Base-by-base conservation (phyloP, 495 filamentous ascomycete genomes). In the Xeromyces bisporus region DNA sequence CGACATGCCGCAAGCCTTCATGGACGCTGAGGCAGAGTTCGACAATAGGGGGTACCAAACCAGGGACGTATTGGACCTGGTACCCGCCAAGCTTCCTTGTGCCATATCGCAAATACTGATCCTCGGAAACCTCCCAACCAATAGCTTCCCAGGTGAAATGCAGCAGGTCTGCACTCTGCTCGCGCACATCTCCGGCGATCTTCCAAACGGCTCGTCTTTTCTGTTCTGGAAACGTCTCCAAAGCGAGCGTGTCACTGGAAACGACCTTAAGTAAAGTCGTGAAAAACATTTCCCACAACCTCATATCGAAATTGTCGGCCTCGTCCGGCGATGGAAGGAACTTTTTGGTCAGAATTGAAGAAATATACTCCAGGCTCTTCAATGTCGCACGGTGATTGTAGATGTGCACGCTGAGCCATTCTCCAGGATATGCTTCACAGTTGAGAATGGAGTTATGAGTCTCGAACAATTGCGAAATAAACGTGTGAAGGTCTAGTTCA, bases 171-270 rank as follows among this genome's bases (percentile, higher is more conserved):
- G 89, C 87, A 26, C 89, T 91, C 41, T 83, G 68, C 48, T 96
- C 84, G 32, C 89, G 66, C 30, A 99, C 83, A 62, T 99, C 89
- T 13, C 89, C 91, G 16, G 85, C 91, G 44, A 99, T 93, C 60
- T 96, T 96, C 89, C 91, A 96, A 9, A 96, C 86, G 2, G 87
- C 86, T 15, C 89, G 62, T 23, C 91, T 63, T 51, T 94, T 96
- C 55, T 99, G 89, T 53, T 96, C 91, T 0, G 91, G 83, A 49
- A 94, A 96, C 0, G 85, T 94, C 47, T 99, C 89, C 15, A 99
- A 68, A 9, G 89, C 85, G 7, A 99, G 62, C 5, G 77, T 79
- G 26, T 85, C 71, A 40, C 81, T 92, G 0, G 80, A 80, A 6
- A 96, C 83, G 3, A 96, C 77, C 45, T 78, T 82, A 20, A 99